Base-by-base conservation (phyloP, 305 asterid species). In the Fraxinus albicans region DNA sequence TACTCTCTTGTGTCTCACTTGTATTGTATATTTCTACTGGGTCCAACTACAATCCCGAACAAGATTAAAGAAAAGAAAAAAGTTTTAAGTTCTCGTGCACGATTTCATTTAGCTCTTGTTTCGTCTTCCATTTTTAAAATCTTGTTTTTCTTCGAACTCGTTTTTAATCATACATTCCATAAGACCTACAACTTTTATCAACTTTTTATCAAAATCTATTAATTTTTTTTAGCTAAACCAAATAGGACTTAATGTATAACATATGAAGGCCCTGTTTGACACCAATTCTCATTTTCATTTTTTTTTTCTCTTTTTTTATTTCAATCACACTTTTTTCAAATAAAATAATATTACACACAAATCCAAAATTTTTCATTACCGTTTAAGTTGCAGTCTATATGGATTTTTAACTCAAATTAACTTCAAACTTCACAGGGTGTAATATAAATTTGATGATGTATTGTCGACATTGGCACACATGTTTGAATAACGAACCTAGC, bases 1-100 rank as follows among this genome's bases (percentile, higher is more conserved):
- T 77, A 55, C 47, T 83, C 87, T 83, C 85, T 75, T 73, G 53
- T 80, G 70, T 86, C 69, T 73, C 81, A 58, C 42, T 69, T 29
- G 9, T 69, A 69, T 69, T 69, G 19, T 31, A 27, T 12, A 29
- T 69, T 13, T 69, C 75, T 27, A 65, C 0, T 65, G 70, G 33
- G 44, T 13, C 75, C 75, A 17, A 25, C n/a, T 65, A 25, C 74
- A 9, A 15, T 50, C 19, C 0, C 75, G 8, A 67, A 27, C 23
- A 67, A 67, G 15, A 8, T 23, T 65, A 63, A 27, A 23, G 6
- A 2, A 63, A 40, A 0, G 0, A 27, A 25, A 67, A 3, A 25
- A 29, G 6, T 19, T 4, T 35, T 35, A 1, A 17, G 23, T 53
- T 53, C n/a, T n/a, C 8, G 8, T n/a, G 65, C 65, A 55, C 65